Percentiles rank a stretch among this genome's conserved stretches.
Conservation (phyloP, 1,284 basidiomycete species). For the Boletellus sp. region DNA sequence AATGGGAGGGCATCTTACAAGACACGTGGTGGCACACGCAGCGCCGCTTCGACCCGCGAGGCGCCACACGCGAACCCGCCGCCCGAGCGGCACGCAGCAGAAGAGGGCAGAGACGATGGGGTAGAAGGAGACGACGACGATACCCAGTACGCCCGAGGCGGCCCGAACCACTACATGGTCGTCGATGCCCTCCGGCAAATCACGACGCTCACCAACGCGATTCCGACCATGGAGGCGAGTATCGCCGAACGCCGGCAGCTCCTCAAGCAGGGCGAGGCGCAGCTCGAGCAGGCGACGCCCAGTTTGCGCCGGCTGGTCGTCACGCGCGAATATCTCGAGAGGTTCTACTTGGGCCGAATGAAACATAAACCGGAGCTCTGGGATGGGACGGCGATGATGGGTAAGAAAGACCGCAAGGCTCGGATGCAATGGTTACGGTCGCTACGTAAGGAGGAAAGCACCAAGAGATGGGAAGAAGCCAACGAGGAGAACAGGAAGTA, state of each 20-base stretch:
- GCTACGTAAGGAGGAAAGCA: conserved; percentile 19
- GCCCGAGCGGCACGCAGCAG: background rate
- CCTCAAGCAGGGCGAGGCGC: conserved; percentile 14
- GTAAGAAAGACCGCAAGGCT: conserved; percentile 30
- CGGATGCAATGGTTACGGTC: conserved; percentile 36
- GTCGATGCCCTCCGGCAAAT: conserved; percentile 28
- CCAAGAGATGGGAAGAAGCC: conserved; percentile 20
- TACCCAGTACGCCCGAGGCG: conserved; percentile 3
- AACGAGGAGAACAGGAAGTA: conserved; percentile 13
- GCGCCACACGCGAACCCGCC: no score
- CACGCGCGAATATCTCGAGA: conserved; percentile 28
- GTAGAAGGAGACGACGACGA: background rate
- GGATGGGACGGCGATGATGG: conserved; percentile 33
- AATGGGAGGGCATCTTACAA: no score
- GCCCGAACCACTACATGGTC: conserved; percentile 20
- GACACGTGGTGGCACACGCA: no score
- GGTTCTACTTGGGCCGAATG: conserved; percentile 24
- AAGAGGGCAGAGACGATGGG: conserved; percentile 2
- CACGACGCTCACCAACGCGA: conserved; percentile 21
- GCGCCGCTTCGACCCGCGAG: background rate
- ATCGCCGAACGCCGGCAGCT: conserved; percentile 21
- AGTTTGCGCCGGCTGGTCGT: conserved; percentile 21
- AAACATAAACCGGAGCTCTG: conserved; percentile 29
- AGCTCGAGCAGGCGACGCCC: conserved; percentile 17
- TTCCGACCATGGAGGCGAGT: conserved; percentile 20